Base-by-base conservation (phyloP, 1,139 yeast genomes). In the Geotrichum carabidarum region DNA sequence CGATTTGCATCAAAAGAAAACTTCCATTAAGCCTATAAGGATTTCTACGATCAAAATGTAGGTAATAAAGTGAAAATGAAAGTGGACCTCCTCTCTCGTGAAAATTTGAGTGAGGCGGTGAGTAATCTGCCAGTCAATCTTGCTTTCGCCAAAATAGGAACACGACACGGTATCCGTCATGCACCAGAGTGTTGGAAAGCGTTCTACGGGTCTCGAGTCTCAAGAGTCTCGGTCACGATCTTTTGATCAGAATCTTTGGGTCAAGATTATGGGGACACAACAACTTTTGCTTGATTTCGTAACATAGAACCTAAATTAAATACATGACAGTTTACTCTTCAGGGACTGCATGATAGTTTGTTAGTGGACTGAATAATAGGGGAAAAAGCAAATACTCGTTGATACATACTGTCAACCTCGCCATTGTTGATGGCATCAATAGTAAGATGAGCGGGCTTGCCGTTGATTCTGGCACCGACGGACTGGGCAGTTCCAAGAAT, bases 401-500 rank as follows among this genome's bases (percentile, higher is more conserved):
- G 27, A 53, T 51, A 53, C 60, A 59, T 62, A 62, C 64, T 72
- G 79, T 91, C 98, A 74, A 91, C 84, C 79, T 89, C 96, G 80
- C 99, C 99, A 78, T 86, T 93, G 81, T 91, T 84, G 77, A 91
- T 91, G 77, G 93, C 96, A 70, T 90, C 98, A 74, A 90, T 90
- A 80, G 93, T 86, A 78, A 88, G 98, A 77, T 93, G 99, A 70
- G 99, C 97, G 84, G 93, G 93, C 85, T 93, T 91, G 80, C 93
- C 95, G 79, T 91, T 93, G 75, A 93, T 97, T 81, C 96, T 90
- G 66, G 83, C 96, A 72, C 98, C 98, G 73, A 93, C 95, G 67
- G 97, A 90, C 82, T 93, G 98, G 71, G 98, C 97, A 78, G 98
- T 93, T 79, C 99, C 99, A 77, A 93, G 87, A 75, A 93, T 88